Evolutionary conservation across 2,329 filamentous ascomycete species (phyloP), one percentile per base, ranked within the genome.

Genomic region (Fusarium dlaminii): DNA sequence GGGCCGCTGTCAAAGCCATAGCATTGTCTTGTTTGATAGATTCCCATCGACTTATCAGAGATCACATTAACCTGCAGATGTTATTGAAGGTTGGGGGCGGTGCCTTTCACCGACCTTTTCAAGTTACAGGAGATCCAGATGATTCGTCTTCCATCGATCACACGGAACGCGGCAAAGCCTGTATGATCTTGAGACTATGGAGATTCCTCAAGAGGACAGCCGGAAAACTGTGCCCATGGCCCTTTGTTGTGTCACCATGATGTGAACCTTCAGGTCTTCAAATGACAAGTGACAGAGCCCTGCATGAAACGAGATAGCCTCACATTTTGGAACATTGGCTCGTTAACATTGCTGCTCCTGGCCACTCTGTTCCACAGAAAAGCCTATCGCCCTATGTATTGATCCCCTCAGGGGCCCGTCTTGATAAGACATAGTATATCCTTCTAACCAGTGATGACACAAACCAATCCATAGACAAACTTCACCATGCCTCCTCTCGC

Each of bases 1-100:
- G 65, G 54, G 36, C 70, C 60, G 43, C 34, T 62, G 36, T 76
- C 72, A 66, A 63, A 70, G 63, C 63, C 65, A 54, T 51, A 75
- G 68, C 63, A 54, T 67, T 52, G 58, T 62, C n/a, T 66, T 22
- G 43, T 46, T 56, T 36, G 46, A 66, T 63, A 62, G 63, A 56
- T 68, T 62, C 63, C 72, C 65, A 67, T 72, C 57, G 49, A 51
- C 17, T 18, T 51, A 15, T 34, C 30, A 32, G 22, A 40, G 36
- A 42, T 36, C 24, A 39, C 37, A 60, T 56, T 40, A 49, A 40
- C 49, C 43, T 30, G 18, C 37, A 49, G 43, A 45, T 48, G 29
- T 15, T 22, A 32, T 32, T 29, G n/a, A 15, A 69, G 36, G 42
- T 37, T 24, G 24, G 24, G 9, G 15, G 20, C 14, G 20, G 27